Conservation (phyloP, 495 filamentous ascomycete genomes). For the Daldinia childiae region DNA sequence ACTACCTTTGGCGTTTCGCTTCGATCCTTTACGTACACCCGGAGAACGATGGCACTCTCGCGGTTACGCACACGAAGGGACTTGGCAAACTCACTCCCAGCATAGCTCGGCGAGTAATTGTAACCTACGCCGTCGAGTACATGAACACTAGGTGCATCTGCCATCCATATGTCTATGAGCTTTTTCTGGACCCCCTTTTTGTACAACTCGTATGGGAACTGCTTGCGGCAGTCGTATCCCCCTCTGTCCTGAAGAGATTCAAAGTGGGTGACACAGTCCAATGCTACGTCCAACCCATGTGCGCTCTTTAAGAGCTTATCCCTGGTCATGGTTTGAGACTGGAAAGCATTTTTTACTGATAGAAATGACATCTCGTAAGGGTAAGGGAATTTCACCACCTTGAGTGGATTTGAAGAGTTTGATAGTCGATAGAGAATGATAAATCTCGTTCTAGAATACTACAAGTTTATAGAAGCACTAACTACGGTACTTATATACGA, state of each 20-base stretch:
- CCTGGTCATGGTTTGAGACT: slow-evolving; percentile 8
- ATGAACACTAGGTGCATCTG: slow-evolving; percentile 4
- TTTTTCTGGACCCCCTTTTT: slow-evolving; percentile 5
- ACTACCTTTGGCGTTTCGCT: slow-evolving; percentile 7
- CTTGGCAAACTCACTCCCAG: slow-evolving; percentile 31
- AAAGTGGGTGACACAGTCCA: slow-evolving; percentile 22
- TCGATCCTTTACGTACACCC: slow-evolving; percentile 30
- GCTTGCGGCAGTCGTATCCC: slow-evolving; percentile 16
- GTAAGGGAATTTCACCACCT: not conserved
- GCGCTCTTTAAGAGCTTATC: slow-evolving; percentile 14
- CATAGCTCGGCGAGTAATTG: slow-evolving; percentile 11
- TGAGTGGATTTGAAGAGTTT: not conserved
- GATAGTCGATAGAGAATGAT: not conserved
- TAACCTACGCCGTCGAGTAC: slow-evolving; percentile 7
- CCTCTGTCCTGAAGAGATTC: slow-evolving; percentile 21
- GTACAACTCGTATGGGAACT: slow-evolving; percentile 23
- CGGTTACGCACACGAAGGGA: slow-evolving; percentile 19
- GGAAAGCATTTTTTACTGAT: not conserved
- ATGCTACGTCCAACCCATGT: not conserved
- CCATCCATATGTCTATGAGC: slow-evolving; percentile 14
- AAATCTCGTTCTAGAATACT: not conserved
- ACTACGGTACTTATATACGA: too few species aligned
- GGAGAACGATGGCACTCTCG: slow-evolving; percentile 13
- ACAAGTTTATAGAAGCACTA: too few species aligned
- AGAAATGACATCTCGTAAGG: slow-evolving; percentile 1